A percentile compares a stretch with the other conserved stretches of the same genome.
Evolutionary conservation across 306 rosid genomes (phyloP).

Genomic region (Castanea mollissima): DNA sequence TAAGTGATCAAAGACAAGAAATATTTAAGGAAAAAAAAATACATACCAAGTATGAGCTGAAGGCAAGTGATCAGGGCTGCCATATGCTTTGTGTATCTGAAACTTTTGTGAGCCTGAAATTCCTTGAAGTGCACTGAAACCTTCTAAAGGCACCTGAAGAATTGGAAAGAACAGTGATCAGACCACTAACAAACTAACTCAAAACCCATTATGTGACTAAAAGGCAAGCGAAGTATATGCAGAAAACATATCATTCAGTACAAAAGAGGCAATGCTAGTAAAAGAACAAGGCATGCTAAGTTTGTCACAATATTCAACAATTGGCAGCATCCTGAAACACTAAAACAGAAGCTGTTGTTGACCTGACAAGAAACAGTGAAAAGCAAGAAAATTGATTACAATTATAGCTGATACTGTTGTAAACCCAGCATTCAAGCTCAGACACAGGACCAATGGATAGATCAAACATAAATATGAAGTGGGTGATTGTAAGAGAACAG

Average conservation of each 20-base stretch:
- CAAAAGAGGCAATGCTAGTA: background rate
- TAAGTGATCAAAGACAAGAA: background rate
- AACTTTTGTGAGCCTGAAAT: constrained; percentile 97
- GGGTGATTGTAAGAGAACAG: background rate
- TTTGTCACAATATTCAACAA: no score
- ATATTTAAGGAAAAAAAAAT: background rate
- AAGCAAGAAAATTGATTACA: no score
- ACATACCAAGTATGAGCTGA: constrained; percentile 99
- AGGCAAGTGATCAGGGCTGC: constrained; percentile 94
- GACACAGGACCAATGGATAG: background rate
- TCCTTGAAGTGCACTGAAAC: constrained; percentile 98
- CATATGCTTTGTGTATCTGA: constrained; percentile 99
- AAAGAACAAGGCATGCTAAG: no score
- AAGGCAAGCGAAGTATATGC: no score
- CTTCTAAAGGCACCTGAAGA: constrained; percentile 95
- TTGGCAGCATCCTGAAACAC: no score
- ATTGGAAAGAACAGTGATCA: constrained; percentile 19
- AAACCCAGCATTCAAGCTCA: background rate
- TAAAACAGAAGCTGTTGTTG: background rate
- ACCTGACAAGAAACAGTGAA: background rate
- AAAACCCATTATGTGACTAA: background rate
- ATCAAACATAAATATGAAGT: background rate
- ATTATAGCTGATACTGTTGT: background rate
- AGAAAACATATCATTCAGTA: background rate
- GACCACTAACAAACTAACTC: constrained; percentile 13